Base-by-base conservation (phyloP, 345 rosid species). In the Clarkia xantiana region DNA sequence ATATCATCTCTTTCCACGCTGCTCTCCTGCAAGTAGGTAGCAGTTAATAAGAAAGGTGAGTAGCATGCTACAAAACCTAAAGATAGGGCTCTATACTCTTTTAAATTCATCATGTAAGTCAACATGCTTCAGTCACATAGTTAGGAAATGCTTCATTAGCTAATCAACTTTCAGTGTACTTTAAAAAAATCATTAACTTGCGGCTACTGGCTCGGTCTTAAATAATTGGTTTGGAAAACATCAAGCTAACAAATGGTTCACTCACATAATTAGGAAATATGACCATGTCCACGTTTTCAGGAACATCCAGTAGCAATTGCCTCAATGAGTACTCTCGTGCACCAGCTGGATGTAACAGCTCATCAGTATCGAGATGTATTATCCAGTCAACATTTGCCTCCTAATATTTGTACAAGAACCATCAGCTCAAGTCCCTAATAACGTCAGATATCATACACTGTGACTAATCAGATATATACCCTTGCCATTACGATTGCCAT, bases 401-500 rank as follows among this genome's bases (percentile, higher is more conserved):
- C 98, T 91, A 57, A 49, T 23, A 49, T 70, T 42, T 44, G 42
- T 49, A 62, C 59, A 46, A 57, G 53, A 54, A 63, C 41, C 18
- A 40, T 61, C 51, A 41, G 54, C 40, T 18, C 38, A 18, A n/a
- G 13, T 47, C 44, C 14, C 41, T 34, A 55, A 43, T 6, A 49
- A 44, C 17, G 36, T 11, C 14, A 39, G 14, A 4, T 10, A 50
- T 56, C 11, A 55, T 18, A 6, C 20, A 12, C 36, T 16, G 2
- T 10, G 20, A 7, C 23, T 16, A n/a, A 36, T 18, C 85, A 54
- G 9, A 29, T 7, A 29, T 29, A 29, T 87, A 91, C 98, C 94
- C 96, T 86, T 61, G 95, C 98, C 98, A 81, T 84, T 72, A 80
- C 80, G 64, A 91, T 84, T 45, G 96, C 98, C 96, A 86, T 91